These are phyloP conservation scores for Erigeron philadelphicus DNA, from an alignment of 140 eudicot genomes.

Conservation along the genomic window DNA sequence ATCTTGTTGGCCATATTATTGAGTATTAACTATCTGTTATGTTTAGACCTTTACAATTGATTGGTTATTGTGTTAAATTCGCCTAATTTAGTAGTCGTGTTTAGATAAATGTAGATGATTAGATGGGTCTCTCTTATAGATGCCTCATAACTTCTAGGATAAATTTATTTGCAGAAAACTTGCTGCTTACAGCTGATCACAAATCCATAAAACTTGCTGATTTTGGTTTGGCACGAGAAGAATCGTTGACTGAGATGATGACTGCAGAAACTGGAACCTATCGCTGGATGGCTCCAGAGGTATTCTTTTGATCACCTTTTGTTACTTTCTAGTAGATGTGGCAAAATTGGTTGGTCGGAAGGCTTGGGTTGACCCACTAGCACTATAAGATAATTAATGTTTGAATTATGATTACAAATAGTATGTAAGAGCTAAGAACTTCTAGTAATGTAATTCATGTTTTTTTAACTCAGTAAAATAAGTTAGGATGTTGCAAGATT, in stretches of 20 bases:
- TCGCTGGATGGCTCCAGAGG: constrained; percentile 99
- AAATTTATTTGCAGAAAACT: constrained; percentile 53
- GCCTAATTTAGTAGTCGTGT: not conserved
- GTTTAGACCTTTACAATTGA: constrained; percentile 6
- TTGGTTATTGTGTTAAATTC: constrained; percentile 4
- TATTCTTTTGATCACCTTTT: constrained; percentile 21
- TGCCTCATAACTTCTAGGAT: not conserved
- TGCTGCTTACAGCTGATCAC: constrained; percentile 72
- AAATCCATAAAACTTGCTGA: constrained; percentile 86
- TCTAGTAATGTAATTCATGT: no score
- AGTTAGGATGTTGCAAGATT: no score
- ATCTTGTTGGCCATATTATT: not conserved
- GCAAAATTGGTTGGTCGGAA: constrained; percentile 10
- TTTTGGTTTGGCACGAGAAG: constrained; percentile 97
- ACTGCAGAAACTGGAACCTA: constrained; percentile 97
- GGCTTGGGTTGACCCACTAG: not conserved
- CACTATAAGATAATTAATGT: no score
- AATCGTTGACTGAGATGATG: constrained; percentile 96
- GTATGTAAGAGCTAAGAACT: no score
- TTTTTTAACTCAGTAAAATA: no score
- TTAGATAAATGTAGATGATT: not conserved
- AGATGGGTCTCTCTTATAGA: not conserved
- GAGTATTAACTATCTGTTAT: not conserved
- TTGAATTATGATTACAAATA: no score
- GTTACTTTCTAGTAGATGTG: not conserved